phyloP scores from a whole-genome alignment of 139 green algal genomes.

The Spirogloea muscicola region DNA sequence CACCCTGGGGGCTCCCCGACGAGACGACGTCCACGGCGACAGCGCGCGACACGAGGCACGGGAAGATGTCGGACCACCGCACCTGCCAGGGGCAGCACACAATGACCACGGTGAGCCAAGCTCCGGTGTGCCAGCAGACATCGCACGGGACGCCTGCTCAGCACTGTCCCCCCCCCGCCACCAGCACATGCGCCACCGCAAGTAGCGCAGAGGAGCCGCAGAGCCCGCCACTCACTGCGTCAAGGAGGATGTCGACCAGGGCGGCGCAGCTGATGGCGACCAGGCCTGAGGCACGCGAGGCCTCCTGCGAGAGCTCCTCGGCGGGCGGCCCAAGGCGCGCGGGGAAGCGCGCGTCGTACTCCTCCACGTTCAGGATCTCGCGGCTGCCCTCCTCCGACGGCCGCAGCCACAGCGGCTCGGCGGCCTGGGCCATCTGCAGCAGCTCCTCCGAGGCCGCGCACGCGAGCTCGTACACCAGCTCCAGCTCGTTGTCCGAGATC shows the following conservation, averaged over 20 bases:
- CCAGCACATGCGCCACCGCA: neutral
- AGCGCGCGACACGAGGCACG: conserved; percentile 2
- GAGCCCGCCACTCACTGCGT: conserved; percentile 1
- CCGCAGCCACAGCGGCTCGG: conserved; percentile 18
- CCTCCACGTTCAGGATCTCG: conserved; percentile 19
- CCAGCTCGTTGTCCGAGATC: conserved; percentile 12
- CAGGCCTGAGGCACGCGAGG: neutral
- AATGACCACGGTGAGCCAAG: too few relatives aligned
- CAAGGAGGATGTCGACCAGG: conserved; percentile 8
- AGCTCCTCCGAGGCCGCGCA: conserved; percentile 25
- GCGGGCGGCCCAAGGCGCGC: neutral
- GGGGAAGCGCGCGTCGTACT: conserved; percentile 16
- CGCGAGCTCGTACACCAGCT: conserved; percentile 19
- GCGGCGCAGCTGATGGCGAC: neutral
- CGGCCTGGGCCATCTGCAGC: conserved; percentile 18
- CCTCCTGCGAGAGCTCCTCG: neutral
- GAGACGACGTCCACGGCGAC: conserved; percentile 23
- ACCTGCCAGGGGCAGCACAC: conserved; percentile 1
- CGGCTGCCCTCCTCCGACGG: neutral
- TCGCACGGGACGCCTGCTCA: too few relatives aligned
- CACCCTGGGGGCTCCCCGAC: neutral
- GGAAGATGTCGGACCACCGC: conserved; percentile 29
- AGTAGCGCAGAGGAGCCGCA: neutral
- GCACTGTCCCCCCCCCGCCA: too few relatives aligned
- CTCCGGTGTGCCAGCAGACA: too few relatives aligned